Percentiles rank a stretch among this genome's conserved stretches.
Evolutionary conservation across 306 rosid genomes (phyloP).

Genomic region (Coriaria nepalensis): DNA sequence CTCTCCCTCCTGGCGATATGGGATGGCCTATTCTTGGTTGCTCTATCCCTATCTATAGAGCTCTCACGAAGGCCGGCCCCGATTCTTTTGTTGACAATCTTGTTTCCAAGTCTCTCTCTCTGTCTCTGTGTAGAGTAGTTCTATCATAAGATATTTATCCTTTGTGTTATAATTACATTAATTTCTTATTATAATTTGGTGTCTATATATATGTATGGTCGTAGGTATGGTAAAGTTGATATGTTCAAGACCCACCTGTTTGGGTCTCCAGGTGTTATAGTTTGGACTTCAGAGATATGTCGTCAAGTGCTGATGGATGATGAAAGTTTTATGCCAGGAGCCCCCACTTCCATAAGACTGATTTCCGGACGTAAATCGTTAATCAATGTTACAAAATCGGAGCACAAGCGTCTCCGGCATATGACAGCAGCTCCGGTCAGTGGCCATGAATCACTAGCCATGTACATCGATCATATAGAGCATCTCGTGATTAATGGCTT

Average conservation of each 20-base stretch:
- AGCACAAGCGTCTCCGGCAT: conserved; percentile 17
- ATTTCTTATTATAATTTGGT: too few relatives aligned
- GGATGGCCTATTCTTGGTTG: conserved; percentile 15
- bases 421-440: conserved; percentile 6
- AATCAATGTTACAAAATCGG: neutral
- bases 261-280: conserved; percentile 18
- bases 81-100: conserved; percentile 11
- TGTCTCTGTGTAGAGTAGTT: too few relatives aligned
- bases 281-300: conserved; percentile 12
- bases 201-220: too few relatives aligned
- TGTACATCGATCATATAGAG: conserved; percentile 11
- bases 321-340: conserved; percentile 4
- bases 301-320: conserved; percentile 15
- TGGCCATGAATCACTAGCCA: conserved; percentile 11
- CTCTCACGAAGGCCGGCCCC: conserved; percentile 9
- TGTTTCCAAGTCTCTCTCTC: conserved; percentile 7
- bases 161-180: too few relatives aligned
- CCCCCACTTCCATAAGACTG: conserved; percentile 4
- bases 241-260: conserved; percentile 20
- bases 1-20: conserved; percentile 16
- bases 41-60: conserved; percentile 4
- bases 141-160: too few relatives aligned
- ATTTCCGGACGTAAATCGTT: conserved; percentile 9
- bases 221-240: conserved; percentile 18
- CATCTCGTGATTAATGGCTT: conserved; percentile 1